Base-by-base conservation (phyloP, 2,329 filamentous ascomycete species). In the Botrytis galanthina region DNA sequence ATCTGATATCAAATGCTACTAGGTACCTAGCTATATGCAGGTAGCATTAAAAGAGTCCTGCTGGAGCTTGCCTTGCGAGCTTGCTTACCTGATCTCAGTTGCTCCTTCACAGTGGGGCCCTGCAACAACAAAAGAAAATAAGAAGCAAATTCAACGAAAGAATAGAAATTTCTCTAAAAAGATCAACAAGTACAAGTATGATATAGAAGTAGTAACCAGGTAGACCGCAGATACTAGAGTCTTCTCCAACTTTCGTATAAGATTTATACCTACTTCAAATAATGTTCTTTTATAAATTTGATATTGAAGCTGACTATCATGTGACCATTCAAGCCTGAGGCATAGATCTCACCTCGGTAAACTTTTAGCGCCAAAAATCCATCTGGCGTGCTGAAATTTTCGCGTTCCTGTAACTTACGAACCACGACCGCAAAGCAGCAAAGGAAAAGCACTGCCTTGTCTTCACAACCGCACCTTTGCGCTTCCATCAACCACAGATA, bases 361-460 rank as follows among this genome's bases (percentile, higher is more conserved):
- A 32, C 4, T 32, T 68, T 57, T 68, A 68, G 64, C 64, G 48
- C n/a, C 48, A 42, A 57, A 68, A 57, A 32, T 42, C 32, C 7
- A 51, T 68, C 66, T 42, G 64, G 48, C 64, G 64, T 68, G 46
- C 64, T 68, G 64, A 68, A 42, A 42, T 68, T 57, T 68, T 68
- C 46, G 64, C 44, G 64, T 57, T 68, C 35, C 18, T 68, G 48
- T 57, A 54, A 54, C 35, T 57, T 67, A 37, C 32, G 46, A 68
- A 68, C 64, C 46, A 37, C 48, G n/a, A 57, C 51, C n/a, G 51
- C 51, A 57, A 54, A 54, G 51, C n/a, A 54, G 48, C 48, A 51
- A 54, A 29, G n/a, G 12, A n/a, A 62, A 42, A 63, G 61, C 61
- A 63, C 26, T 42, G 39, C 37, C 60, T 62, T 62, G 51, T 29